Evolutionary conservation across 2,329 filamentous ascomycete species (phyloP), one percentile per base, ranked within the genome.

Genomic region (Fusarium scirpi): DNA sequence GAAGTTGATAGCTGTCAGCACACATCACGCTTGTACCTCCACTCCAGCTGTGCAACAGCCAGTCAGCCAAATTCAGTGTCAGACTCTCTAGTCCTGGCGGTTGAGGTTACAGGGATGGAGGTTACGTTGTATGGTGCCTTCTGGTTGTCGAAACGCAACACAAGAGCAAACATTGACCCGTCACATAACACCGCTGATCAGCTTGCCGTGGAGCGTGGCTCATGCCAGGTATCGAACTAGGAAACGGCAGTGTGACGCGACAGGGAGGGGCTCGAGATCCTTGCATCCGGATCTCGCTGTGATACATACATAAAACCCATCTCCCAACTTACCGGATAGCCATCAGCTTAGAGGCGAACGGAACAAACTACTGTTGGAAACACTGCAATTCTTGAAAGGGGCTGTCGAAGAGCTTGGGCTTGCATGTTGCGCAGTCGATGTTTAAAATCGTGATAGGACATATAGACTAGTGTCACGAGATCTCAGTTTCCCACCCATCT

Each of bases 71-170:
- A 20, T 27, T 15, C 7, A 40, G 16, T 44, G 47, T 30, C 40
- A 55, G n/a, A 20, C n/a, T 22, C 27, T 55, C 29, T 57, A 30
- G 46, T 30, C 54, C 43, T 56, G 52, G 53, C 25, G 41, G 22
- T 40, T 27, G 40, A 43, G 43, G 55, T 54, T 45, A 49, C 69
- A 60, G 61, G 60, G 61, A 43, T 62, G 48, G 25, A 53, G 52
- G 48, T 67, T 68, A 47, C 54, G 56, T 66, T 34, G 59, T 71
- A 74, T 70, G 56, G 38, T 58, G 56, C 56, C 61, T 48, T 62
- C 45, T 48, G 64, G 32, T 45, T 49, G 29, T 44, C 18, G 30
- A 48, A 58, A 55, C 58, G 52, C 58, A 62, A 65, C 45, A 51
- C 40, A 46, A 38, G 30, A 55, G 52, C 46, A 61, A 59, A 64